Conservation (phyloP, 1,139 yeast species). For the Candida sp. region DNA sequence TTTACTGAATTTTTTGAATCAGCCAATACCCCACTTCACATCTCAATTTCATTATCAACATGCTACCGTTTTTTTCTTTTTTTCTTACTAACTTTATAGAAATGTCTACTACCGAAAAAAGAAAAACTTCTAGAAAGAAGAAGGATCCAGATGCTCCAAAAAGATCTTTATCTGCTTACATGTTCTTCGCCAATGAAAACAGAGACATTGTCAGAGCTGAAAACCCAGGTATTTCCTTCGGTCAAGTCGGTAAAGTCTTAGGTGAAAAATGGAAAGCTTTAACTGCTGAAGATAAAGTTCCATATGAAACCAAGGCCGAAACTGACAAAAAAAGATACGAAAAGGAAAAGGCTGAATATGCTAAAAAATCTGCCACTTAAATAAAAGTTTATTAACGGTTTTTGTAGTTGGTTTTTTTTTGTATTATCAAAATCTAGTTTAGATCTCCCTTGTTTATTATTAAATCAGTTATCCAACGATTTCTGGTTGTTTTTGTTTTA, state of each 20-base stretch:
- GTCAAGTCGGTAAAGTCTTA: conserved; percentile 86
- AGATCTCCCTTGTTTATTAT: not conserved
- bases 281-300: conserved; percentile 73
- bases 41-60: too few relatives aligned
- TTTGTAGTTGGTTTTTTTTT: too few relatives aligned
- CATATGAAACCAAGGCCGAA: conserved; percentile 90
- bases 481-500: not conserved
- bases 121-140: conserved; percentile 49
- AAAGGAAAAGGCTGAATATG: conserved; percentile 90
- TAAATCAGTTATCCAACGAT: not conserved
- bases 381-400: not conserved
- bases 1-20: too few relatives aligned
- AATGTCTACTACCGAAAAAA: conserved; percentile 36
- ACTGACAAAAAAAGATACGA: conserved; percentile 98
- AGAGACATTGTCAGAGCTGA: conserved; percentile 94
- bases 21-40: too few relatives aligned
- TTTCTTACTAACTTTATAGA: conserved; percentile 1
- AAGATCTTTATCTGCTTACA: conserved; percentile 96
- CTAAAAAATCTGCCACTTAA: conserved; percentile 37
- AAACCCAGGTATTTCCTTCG: conserved; percentile 91
- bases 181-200: conserved; percentile 98
- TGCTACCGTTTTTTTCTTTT: not conserved
- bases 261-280: conserved; percentile 98
- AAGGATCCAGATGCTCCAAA: conserved; percentile 98
- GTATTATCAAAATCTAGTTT: not conserved